A percentile compares a stretch with the other conserved stretches of the same genome.
Evolutionary conservation across 2,329 filamentous ascomycete genomes (phyloP).

Genomic region (Emergomyces pasteurianus): DNA sequence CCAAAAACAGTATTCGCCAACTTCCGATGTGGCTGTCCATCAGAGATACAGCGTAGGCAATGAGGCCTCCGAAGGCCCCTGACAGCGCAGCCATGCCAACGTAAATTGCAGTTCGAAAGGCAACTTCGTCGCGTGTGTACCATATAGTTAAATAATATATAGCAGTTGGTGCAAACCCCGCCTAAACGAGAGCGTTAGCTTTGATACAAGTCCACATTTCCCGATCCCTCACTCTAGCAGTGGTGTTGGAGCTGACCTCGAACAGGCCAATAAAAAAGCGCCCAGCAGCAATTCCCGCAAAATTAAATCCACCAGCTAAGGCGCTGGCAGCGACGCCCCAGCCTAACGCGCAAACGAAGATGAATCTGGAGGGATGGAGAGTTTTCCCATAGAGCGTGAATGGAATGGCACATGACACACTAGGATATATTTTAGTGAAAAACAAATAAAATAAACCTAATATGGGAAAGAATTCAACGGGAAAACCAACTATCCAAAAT

Average conservation of each 20-base stretch:
- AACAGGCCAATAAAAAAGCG: constrained; percentile 50
- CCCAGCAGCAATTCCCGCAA: constrained; percentile 41
- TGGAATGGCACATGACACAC: constrained; percentile 8
- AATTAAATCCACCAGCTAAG: constrained; percentile 43
- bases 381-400: constrained; percentile 10
- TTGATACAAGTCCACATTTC: background rate
- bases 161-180: constrained; percentile 47
- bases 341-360: constrained; percentile 9
- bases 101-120: constrained; percentile 43
- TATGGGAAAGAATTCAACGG: background rate
- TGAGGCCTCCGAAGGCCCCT: constrained; percentile 45
- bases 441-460: background rate
- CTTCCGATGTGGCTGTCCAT: constrained; percentile 24
- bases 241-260: no score
- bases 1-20: constrained; percentile 42
- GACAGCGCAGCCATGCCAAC: constrained; percentile 42
- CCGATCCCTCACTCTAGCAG: no score
- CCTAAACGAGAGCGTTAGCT: constrained; percentile 29
- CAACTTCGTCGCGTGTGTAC: constrained; percentile 44
- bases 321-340: constrained; percentile 47
- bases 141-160: constrained; percentile 51
- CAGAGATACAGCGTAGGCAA: constrained; percentile 17
- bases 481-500: constrained; percentile 11
- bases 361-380: constrained; percentile 10
- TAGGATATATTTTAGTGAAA: constrained; percentile 3